Evolutionary conservation across 441 rosid genomes (phyloP).

Genomic region (Arabidopsis lyrata): DNA sequence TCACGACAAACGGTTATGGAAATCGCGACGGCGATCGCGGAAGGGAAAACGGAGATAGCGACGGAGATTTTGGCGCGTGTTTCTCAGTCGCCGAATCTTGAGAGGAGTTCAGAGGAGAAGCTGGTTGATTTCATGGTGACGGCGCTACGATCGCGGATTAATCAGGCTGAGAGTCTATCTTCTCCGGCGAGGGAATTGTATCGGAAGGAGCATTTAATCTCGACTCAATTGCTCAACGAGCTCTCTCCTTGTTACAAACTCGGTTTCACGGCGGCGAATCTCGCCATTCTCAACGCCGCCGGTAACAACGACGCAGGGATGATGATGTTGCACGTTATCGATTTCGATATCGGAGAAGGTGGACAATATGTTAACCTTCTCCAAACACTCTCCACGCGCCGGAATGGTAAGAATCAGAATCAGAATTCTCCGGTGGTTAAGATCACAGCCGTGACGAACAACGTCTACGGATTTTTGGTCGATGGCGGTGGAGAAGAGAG

Average conservation of each 20-base stretch:
- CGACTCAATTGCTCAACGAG: slow-evolving; percentile 71
- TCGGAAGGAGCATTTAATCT: slow-evolving; percentile 58
- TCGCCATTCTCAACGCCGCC: slow-evolving; percentile 67
- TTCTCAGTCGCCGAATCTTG: slow-evolving; percentile 57
- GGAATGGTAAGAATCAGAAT: slow-evolving; percentile 11
- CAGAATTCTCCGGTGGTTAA: slow-evolving; percentile 43
- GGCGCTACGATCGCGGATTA: slow-evolving; percentile 67
- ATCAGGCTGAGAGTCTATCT: slow-evolving; percentile 52
- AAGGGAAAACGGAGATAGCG: slow-evolving; percentile 64
- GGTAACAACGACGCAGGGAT: slow-evolving; percentile 26
- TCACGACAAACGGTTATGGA: slow-evolving; percentile 68
- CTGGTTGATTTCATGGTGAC: slow-evolving; percentile 62
- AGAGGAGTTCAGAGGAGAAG: slow-evolving; percentile 76
- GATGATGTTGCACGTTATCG: slow-evolving; percentile 71
- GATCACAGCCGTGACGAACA: slow-evolving; percentile 71
- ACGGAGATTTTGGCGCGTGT: slow-evolving; percentile 70
- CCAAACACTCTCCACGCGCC: slow-evolving; percentile 65
- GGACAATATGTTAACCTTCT: slow-evolving; percentile 72
- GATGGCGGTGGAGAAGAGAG: slow-evolving; percentile 52
- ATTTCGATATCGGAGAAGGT: slow-evolving; percentile 81
- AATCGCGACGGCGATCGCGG: slow-evolving; percentile 74
- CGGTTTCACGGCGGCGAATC: slow-evolving; percentile 88
- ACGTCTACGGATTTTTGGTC: slow-evolving; percentile 19
- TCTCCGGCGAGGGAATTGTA: slow-evolving; percentile 64
- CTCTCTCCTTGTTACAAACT: slow-evolving; percentile 81